Base-by-base conservation (phyloP, 1,139 yeast species). In the Pichia sp. region DNA sequence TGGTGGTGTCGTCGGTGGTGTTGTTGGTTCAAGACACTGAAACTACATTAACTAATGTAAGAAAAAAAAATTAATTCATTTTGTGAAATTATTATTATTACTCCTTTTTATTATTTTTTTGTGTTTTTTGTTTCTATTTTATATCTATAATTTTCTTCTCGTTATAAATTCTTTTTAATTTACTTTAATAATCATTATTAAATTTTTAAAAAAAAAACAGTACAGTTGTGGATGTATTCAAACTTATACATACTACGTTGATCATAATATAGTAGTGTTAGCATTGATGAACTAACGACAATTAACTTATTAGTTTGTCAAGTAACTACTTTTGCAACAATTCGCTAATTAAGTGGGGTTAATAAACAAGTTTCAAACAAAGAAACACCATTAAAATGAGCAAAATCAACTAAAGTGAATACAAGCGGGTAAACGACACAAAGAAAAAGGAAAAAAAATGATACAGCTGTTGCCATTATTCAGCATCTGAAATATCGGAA, bases 1-100 rank as follows among this genome's bases (percentile, higher is more conserved):
- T 48, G 79, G 86, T 58, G 85, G 84, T 53, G 79, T 88, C 53
- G 83, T 79, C 55, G 80, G 74, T 56, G 70, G 68, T 58, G 71
- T 68, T 51, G 69, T 69, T 53, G 72, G 72, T 53, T 56, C 64
- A 41, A 61, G 59, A 58, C 51, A 62, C 47, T 59, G 47, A 46
- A 19, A 14, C 16, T 31, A 8, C 13, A 10, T n/a, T 41, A 19
- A n/a, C 19, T 16, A 16, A 19, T 31, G 19, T n/a, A 34, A 8
- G 11, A 38, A 22, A 2, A 22, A 14, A 14, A 6, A 14, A 14
- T 22, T 6, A 22, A 39, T 5, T 14, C 28, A 22, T 25, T 11
- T 19, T 36, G 41, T 36, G 41, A 36, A 36, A 36, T 11, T 36
- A 19, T 19, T 36, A 19, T 19, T 9, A 36, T 11, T 36, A 36